Base-by-base conservation (phyloP, 129 eudicot genomes). In the Erigeron canadensis region DNA sequence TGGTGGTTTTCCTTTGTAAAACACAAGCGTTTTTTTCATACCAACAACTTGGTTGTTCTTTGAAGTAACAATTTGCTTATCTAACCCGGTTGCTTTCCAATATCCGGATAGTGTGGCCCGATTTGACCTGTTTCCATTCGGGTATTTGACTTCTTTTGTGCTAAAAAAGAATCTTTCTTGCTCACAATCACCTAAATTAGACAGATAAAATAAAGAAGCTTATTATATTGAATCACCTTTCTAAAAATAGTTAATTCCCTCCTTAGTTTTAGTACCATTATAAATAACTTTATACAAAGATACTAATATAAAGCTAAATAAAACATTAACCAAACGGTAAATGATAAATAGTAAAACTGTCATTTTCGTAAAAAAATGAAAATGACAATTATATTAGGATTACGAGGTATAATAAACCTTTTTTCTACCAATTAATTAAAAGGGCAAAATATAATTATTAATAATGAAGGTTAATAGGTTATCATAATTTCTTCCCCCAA, bases 101-200 rank as follows among this genome's bases (percentile, higher is more conserved):
- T 73, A 67, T 18, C 77, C 77, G 11, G 81, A 77, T 22, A 17
- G 38, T 13, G 81, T 77, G 21, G 81, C 69, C 54, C 81, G 81
- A 53, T 77, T 77, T 9, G 76, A 70, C 8, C 81, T 74, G 1
- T 57, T 76, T 21, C 80, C 80, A 12, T 67, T 70, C 4, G 76
- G 76, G 81, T 63, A 76, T 39, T 76, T 76, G 9, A 76, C 71
- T 62, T 77, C 76, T 40, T 56, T 74, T 47, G 72, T 71, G 50
- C 76, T 70, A 67, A 83, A 83, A 61, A 70, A 76, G 48, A 61
- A 75, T 63, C 83, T 70, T 34, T 75, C 70, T 64, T 84, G 74
- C 79, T 57, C 60, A 18, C 57, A 75, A 43, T 56, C 60, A 65
- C 69, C 72, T 78, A 57, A 46, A 28, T 7, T 11, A 15, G 47